Percentiles rank a stretch among this genome's conserved stretches.
phyloP scores from a whole-genome alignment of 2,329 filamentous ascomycete species.

The Arthrocladium fulminans region DNA sequence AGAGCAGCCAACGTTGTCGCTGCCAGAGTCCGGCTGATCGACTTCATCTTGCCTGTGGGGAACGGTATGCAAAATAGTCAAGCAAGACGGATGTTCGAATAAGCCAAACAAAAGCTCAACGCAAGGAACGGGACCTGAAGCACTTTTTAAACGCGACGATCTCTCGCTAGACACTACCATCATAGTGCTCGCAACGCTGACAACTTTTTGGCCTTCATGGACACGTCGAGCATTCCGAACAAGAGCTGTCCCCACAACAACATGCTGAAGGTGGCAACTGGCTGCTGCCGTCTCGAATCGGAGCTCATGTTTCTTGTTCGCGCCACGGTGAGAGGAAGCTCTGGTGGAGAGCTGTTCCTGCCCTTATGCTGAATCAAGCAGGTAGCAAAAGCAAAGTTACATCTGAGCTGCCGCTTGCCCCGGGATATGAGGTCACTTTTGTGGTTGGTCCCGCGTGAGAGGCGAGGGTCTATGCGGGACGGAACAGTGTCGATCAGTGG shows the following conservation, averaged over 20 bases:
- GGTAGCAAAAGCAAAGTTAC: slow-evolving; percentile 5
- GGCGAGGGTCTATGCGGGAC: neutral
- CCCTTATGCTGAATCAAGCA: slow-evolving; percentile 1
- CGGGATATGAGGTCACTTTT: slow-evolving; percentile 4
- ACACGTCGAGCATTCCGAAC: neutral
- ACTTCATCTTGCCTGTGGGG: slow-evolving; percentile 4
- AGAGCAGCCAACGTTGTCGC: slow-evolving; percentile 20
- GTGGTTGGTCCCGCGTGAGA: neutral
- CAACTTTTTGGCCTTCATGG: neutral
- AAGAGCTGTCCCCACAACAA: neutral
- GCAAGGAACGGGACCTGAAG: neutral
- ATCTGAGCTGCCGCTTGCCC: neutral
- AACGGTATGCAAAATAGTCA: neutral
- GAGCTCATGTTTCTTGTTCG: neutral
- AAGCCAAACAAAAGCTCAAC: neutral
- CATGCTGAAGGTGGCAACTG: neutral
- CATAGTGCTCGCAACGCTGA: neutral
- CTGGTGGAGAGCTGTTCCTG: neutral
- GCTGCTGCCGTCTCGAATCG: neutral
- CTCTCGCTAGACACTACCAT: neutral
- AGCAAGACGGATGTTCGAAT: neutral
- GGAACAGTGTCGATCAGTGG: neutral
- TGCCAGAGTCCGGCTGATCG: neutral
- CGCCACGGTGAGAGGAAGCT: neutral
- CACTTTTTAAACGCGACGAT: neutral